Evolutionary conservation across 1,284 basidiomycete genomes (phyloP), one percentile per base, ranked within the genome.

Genomic region (Tilletia setariae): DNA sequence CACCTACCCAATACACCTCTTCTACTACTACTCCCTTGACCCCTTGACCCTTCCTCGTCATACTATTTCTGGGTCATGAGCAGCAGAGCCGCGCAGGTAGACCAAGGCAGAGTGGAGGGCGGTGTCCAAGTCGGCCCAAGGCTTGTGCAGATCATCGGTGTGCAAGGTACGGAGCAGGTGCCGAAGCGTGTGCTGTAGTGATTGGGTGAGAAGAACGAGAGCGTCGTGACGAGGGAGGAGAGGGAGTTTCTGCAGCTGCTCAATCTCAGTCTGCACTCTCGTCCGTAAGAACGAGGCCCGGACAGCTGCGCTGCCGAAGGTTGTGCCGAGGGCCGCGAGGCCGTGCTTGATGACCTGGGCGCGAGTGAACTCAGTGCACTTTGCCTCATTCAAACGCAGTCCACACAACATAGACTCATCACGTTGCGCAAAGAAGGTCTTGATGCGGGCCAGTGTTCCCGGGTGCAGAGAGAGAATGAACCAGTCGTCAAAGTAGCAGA

Each of bases 401-500:
- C 46, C 46, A 16, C 46, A 49, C 16, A 23, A 3, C 46, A 7
- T 6, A 49, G 19, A 4, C 21, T 49, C 6, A 19, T 40, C 35
- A 11, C 19, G 46, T 16, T 4, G n/a, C n/a, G 46, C 46, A 49
- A 49, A 49, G 19, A 49, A 49, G 19, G 46, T 16, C 19, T 49
- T 49, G 46, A 49, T 23, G 6, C 46, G 46, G 6, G 6, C 46
- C 19, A 49, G 46, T 3, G 4, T 23, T 49, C 46, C 46, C 3
- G 46, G 6, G 6, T 23, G 6, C 4, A 3, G 16, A 23, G 46
- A 19, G 19, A 49, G 46, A 23, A 49, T 49, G 46, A 16, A 7
- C 46, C 46, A 49, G 56, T 61, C 56, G 56, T 61, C 56, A 11
- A 61, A 35, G 56, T 61, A 61, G 56, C 25, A 61, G 16, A 61